Conservation (phyloP, 495 filamentous ascomycete species). For the Penicillium maclennaniae region DNA sequence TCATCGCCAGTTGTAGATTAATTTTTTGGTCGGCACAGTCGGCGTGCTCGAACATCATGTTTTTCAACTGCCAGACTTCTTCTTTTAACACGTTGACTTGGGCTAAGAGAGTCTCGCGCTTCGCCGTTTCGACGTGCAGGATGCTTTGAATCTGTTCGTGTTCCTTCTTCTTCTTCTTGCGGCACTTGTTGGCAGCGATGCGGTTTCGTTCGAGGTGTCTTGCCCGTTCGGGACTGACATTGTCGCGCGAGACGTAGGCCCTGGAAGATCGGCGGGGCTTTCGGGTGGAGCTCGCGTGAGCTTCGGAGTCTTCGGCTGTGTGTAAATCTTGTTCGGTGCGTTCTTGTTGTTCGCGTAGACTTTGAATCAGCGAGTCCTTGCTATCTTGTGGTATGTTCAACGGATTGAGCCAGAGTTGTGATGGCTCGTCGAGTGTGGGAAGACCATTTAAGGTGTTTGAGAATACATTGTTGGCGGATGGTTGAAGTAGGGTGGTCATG, state of each 20-base stretch:
- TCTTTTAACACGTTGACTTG: constrained; percentile 16
- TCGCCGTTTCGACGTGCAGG: constrained; percentile 15
- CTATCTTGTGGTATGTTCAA: neutral
- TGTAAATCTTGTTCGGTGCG: neutral
- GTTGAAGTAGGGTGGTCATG: neutral
- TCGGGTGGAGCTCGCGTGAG: neutral
- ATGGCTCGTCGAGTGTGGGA: neutral
- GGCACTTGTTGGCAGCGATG: constrained; percentile 28
- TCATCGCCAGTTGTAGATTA: constrained; percentile 17
- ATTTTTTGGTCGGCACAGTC: constrained; percentile 19
- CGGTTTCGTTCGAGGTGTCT: constrained; percentile 26
- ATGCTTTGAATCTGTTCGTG: constrained; percentile 17
- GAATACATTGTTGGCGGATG: neutral
- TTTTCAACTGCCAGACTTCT: constrained; percentile 24
- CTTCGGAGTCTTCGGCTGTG: neutral
- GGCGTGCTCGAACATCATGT: constrained; percentile 23
- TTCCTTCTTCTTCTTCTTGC: constrained; percentile 20
- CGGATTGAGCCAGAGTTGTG: neutral
- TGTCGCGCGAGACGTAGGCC: neutral
- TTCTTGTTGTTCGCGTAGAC: neutral
- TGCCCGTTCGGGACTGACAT: constrained; percentile 16
- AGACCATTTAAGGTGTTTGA: neutral
- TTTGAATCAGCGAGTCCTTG: neutral
- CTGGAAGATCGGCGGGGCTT: neutral
- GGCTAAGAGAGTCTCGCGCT: constrained; percentile 15